Base-by-base conservation (phyloP, 495 filamentous ascomycete genomes). In the Hypoxylon crocopeplum region DNA sequence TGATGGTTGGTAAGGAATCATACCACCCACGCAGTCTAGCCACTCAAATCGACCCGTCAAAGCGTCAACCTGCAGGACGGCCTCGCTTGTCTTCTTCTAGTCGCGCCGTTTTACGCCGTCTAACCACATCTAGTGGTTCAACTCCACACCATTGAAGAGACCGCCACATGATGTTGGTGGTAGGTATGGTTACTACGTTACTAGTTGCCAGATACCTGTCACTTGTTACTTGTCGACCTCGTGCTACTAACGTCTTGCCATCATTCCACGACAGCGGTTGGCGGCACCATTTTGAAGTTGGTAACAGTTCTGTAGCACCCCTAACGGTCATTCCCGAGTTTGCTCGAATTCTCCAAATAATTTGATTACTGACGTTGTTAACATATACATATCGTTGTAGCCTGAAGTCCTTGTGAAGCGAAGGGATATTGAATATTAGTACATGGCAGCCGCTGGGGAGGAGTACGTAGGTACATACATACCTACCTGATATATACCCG, bases 31-130 rank as follows among this genome's bases (percentile, higher is more conserved):
- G 12, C 20, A 38, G 19, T 50, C 54, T 37, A 45, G 40, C 54
- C 59, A 54, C 38, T 44, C 25, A 41, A 36, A 36, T 30, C 33
- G 41, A 27, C 61, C 21, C 38, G 42, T 54, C 48, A 44, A 45
- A 37, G 37, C 50, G 25, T 29, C 44, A 37, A 55, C 10, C 32
- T 51, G 51, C 33, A 50, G 39, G 13, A 22, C 27, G 34, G 32
- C 39, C 41, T 64, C 55, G 61, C 49, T 40, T 59, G 19, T 55
- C 54, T 58, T 55, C 37, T 29, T 44, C 48, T 54, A 30, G 34
- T 34, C 44, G 47, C 32, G 47, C 40, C 19, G 22, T 13, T 15
- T 27, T 48, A 15, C 36, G 21, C 2, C 10, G 7, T 20, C 42
- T 54, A 64, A 21, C 42, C 45, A 21, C 7, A 53, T 63, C 40